Evolutionary conservation across 2,329 filamentous ascomycete species (phyloP).

Genomic region (Epichloe elymi): DNA sequence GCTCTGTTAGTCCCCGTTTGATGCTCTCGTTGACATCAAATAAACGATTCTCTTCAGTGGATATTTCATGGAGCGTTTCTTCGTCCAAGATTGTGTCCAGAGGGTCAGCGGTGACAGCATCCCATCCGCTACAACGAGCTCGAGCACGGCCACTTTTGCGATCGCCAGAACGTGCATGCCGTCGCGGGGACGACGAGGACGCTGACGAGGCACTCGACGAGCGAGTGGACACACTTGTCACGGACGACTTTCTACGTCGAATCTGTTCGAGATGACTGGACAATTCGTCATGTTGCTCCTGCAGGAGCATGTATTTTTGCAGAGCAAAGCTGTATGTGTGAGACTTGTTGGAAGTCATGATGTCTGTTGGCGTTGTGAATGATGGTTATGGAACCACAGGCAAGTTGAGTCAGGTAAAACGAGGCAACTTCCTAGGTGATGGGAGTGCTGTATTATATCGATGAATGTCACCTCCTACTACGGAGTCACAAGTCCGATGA

Average conservation of each 20-base stretch:
- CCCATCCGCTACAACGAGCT: constrained; percentile 22
- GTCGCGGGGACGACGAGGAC: constrained; percentile 35
- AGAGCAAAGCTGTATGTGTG: constrained; percentile 33
- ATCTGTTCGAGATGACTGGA: constrained; percentile 38
- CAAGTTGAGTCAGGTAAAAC: background rate
- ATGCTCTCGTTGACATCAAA: constrained; percentile 46
- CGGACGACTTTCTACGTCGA: constrained; percentile 24
- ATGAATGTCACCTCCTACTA: constrained; percentile 2
- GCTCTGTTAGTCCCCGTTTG: constrained; percentile 47
- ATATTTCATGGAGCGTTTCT: constrained; percentile 34
- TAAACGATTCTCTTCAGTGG: constrained; percentile 38
- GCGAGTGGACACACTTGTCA: constrained; percentile 22
- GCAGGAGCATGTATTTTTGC: constrained; percentile 40
- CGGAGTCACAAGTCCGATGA: background rate
- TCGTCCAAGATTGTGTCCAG: constrained; percentile 34
- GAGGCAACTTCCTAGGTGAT: background rate
- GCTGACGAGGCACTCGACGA: constrained; percentile 47
- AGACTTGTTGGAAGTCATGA: constrained; percentile 15
- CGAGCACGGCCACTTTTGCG: constrained; percentile 13
- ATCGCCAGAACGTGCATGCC: constrained; percentile 22
- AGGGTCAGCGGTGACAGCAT: constrained; percentile 13
- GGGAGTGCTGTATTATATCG: constrained; percentile 4
- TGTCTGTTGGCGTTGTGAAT: constrained; percentile 3
- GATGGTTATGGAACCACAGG: background rate
- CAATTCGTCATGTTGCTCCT: constrained; percentile 41